Conservation (phyloP, 306 rosid species). For the Gastrolobium bilobum region DNA sequence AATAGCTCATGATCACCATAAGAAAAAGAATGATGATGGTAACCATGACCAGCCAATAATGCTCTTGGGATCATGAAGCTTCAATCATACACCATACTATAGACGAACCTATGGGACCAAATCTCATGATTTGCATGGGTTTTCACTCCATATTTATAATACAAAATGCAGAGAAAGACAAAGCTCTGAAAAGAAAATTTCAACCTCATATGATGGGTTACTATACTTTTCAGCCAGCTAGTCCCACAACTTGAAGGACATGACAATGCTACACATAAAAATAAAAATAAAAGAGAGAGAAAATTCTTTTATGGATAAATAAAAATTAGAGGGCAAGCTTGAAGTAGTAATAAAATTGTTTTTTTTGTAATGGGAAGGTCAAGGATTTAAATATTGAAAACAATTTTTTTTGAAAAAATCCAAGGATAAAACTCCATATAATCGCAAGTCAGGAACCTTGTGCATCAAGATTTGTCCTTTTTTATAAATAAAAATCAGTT, state of each 20-base stretch:
- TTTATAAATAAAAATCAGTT: too few species aligned
- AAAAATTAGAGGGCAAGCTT: too few species aligned
- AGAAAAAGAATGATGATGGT: slow-evolving; percentile 10
- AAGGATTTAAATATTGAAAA: too few species aligned
- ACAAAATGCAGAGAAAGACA: slow-evolving; percentile 39
- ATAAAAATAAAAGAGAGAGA: background rate
- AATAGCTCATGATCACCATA: slow-evolving; percentile 5
- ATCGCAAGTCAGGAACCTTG: too few species aligned
- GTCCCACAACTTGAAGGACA: slow-evolving; percentile 43
- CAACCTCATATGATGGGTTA: slow-evolving; percentile 34
- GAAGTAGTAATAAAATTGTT: too few species aligned
- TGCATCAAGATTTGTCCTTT: too few species aligned
- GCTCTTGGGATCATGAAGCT: slow-evolving; percentile 26
- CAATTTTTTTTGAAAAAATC: too few species aligned
- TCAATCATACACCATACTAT: slow-evolving; percentile 27
- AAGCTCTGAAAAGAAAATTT: slow-evolving; percentile 42
- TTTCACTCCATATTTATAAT: slow-evolving; percentile 36
- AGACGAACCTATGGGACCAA: slow-evolving; percentile 29
- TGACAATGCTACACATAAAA: background rate
- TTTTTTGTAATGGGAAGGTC: too few species aligned
- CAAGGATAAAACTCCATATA: too few species aligned
- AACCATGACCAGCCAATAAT: background rate
- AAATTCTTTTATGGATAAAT: background rate
- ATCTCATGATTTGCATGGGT: slow-evolving; percentile 14
- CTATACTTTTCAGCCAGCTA: slow-evolving; percentile 46